Percentiles rank a stretch among this genome's conserved stretches.
These are phyloP conservation scores for Coprinopsis strossmayeri DNA, from an alignment of 768 basidiomycete species.

Conservation along the genomic window DNA sequence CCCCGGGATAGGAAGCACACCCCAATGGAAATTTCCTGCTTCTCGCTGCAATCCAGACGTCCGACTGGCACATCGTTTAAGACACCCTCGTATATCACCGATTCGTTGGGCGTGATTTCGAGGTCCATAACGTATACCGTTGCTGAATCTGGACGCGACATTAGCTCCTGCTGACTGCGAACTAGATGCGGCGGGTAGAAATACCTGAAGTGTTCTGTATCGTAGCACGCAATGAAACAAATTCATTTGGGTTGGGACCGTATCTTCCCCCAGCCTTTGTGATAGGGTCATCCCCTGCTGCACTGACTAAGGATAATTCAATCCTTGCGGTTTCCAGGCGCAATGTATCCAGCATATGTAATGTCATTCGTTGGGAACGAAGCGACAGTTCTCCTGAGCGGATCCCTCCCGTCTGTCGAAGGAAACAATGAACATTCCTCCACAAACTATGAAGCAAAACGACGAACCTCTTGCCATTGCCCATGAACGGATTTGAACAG, in stretches of 20 bases:
- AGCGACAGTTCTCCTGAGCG: slow-evolving; percentile 75
- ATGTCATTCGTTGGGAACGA: slow-evolving; percentile 69
- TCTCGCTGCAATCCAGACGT: slow-evolving; percentile 48
- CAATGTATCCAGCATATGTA: slow-evolving; percentile 73
- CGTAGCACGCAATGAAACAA: slow-evolving; percentile 50
- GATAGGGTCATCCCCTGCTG: slow-evolving; percentile 22
- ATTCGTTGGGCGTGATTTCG: slow-evolving; percentile 50
- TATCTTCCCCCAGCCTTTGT: slow-evolving; percentile 34
- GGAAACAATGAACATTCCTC: neutral
- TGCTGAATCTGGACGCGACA: slow-evolving; percentile 18
- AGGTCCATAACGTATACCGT: slow-evolving; percentile 49
- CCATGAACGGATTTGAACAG: slow-evolving; percentile 64
- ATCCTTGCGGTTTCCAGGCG: slow-evolving; percentile 63
- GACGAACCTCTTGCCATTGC: slow-evolving; percentile 79
- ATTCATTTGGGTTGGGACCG: slow-evolving; percentile 49
- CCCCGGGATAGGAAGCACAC: slow-evolving; percentile 74
- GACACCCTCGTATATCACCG: slow-evolving; percentile 66
- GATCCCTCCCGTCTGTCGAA: slow-evolving; percentile 63
- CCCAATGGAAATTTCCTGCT: slow-evolving; percentile 43
- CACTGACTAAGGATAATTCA: slow-evolving; percentile 38
- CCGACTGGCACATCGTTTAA: slow-evolving; percentile 58
- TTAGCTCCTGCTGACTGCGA: neutral
- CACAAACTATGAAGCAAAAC: neutral
- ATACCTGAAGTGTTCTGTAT: slow-evolving; percentile 65
- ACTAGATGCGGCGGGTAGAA: neutral